Evolutionary conservation across 2,329 filamentous ascomycete genomes (phyloP), one percentile per base, ranked within the genome.

Genomic region (Sporothrix mexicana): DNA sequence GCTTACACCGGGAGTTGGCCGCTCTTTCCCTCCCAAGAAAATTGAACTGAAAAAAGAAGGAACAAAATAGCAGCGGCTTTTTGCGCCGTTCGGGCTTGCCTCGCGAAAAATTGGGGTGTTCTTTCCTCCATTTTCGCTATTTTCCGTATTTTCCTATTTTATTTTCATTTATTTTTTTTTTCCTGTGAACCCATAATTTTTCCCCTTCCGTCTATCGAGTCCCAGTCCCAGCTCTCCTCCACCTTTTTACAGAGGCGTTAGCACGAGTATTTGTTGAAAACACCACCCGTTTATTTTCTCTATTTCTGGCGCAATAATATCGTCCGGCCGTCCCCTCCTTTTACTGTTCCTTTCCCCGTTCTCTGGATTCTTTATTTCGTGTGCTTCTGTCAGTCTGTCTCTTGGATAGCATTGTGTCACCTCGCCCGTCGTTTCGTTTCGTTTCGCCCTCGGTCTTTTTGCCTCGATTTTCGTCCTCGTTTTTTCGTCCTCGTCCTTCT

Each of bases 121-220:
- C 25, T 25, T 53, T 45, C 55, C 49, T 10, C 20, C 7, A 69
- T 64, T 72, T 61, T 69, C 57, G 47, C 20, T 25, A n/a, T 57
- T 55, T 66, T 55, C 61, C 62, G 61, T 53, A 68, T 68, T 67
- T 59, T 67, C 36, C n/a, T 61, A 55, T 53, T 72, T 66, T 61
- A 59, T 59, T 25, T 25, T 36, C 30, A 6, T 36, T 36, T 6
- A 36, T 36, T 36, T 36, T 36, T n/a, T n/a, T 49, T 71, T 72
- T 59, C 55, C 45, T 62, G 67, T 45, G 71, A 62, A 51, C 53
- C 43, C 30, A 59, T 72, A 57, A 25, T 67, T 72, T 62, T 72
- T 53, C 23, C 20, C 47, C 36, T 59, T 45, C 53, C 12, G 41
- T 59, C 55, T 45, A 36, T 36, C 53, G 45, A 41, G 43, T 47